phyloP scores from a whole-genome alignment of 2,329 filamentous ascomycete genomes.

The Colletotrichum sp. region DNA sequence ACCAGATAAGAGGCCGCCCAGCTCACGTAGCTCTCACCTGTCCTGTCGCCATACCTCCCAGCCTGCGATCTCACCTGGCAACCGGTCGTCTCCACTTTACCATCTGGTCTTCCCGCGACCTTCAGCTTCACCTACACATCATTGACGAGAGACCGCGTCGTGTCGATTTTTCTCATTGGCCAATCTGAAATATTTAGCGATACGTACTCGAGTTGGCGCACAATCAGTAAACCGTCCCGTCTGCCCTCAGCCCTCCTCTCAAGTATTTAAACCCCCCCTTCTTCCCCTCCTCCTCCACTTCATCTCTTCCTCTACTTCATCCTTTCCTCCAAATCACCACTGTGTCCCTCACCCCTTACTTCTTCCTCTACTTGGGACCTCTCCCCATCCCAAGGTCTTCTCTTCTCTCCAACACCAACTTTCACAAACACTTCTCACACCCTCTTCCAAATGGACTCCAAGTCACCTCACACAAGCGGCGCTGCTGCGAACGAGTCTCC shows the following conservation, averaged over 20 bases:
- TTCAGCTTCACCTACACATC: neutral
- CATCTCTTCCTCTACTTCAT: neutral
- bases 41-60: neutral
- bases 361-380: neutral
- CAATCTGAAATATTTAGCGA: neutral
- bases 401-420: neutral
- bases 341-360: fast-evolving
- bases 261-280: neutral
- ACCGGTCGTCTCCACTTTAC: neutral
- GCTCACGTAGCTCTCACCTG: no score
- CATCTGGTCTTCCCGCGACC: neutral
- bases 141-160: neutral
- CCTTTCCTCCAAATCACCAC: neutral
- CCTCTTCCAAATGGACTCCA: neutral
- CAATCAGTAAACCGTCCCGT: neutral
- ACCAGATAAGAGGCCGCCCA: no score
- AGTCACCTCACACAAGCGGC: neutral
- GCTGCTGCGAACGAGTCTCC: neutral
- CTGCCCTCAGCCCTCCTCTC: neutral
- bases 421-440: neutral
- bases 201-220: neutral
- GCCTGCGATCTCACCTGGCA: neutral
- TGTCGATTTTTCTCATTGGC: neutral
- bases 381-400: fast-evolving
- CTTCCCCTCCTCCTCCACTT: fast-evolving